Evolutionary conservation across 129 eudicot species (phyloP), one percentile per base, ranked within the genome.

Genomic region (Apium graveolens): DNA sequence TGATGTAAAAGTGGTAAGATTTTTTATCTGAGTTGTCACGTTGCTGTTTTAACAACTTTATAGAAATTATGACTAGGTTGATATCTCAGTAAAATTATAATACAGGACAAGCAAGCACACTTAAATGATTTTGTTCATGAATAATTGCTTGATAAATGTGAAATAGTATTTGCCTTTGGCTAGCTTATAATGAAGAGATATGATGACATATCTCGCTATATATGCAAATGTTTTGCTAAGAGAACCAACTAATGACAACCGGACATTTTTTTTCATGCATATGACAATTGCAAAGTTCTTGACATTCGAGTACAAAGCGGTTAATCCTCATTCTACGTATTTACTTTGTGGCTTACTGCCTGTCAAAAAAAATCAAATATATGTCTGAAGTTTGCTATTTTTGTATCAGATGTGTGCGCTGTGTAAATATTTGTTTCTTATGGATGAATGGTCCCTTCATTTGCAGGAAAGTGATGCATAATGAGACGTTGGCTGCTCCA

Each of bases 1-100:
- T 34, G 78, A 85, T 73, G 84, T 86, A 69, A 82, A 90, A 85
- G 74, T 31, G 82, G 98, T 93, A 82, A 80, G 93, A 27, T 42
- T 57, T 27, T 45, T 11, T 18, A 27, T 17, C 26, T 14, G 44
- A 32, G 45, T 38, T 73, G 48, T 18, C 18, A 42, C 48, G n/a
- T n/a, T 44, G 26, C 26, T 44, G 20, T 18, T 43, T 44, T 5
- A 27, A 26, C 49, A 32, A 43, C 60, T 27, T 44, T 1, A 60
- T 60, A 60, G 68, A n/a, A 60, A 42, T 24, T 74, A 29, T 43
- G 9, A n/a, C 13, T 42, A 24, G 53, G 45, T 73, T 73, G 32
- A 4, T 37, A 18, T 27, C 32, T 24, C 18, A 42, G 7, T 32
- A 26, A n/a, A 29, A 31, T 26, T 60, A n/a, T 60, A 60, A n/a